phyloP scores from a whole-genome alignment of 2,329 filamentous ascomycete genomes.

The Claviceps digitariae region DNA sequence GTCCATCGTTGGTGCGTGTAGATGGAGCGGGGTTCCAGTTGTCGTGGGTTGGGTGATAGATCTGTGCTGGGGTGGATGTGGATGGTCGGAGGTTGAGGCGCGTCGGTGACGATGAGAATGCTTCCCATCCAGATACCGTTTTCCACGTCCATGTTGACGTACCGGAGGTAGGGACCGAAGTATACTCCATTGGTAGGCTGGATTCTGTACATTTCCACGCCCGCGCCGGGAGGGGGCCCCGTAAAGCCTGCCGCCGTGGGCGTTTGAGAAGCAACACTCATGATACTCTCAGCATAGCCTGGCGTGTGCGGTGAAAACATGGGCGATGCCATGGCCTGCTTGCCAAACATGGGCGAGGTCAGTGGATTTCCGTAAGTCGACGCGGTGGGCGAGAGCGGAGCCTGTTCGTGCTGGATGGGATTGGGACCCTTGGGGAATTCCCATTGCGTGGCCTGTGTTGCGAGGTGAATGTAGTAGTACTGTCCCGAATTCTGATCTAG shows the following conservation, averaged over 20 bases:
- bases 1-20: slow-evolving; percentile 86
- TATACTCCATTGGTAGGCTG: slow-evolving; percentile 93
- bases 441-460: slow-evolving; percentile 94
- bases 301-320: slow-evolving; percentile 73
- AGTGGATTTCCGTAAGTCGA: slow-evolving; percentile 66
- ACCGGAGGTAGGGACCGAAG: slow-evolving; percentile 90
- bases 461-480: slow-evolving; percentile 97
- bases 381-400: slow-evolving; percentile 69
- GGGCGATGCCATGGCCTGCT: slow-evolving; percentile 53
- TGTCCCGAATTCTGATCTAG: slow-evolving; percentile 91
- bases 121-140: slow-evolving; percentile 84
- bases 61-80: slow-evolving; percentile 87
- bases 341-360: slow-evolving; percentile 52
- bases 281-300: slow-evolving; percentile 73
- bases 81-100: slow-evolving; percentile 84
- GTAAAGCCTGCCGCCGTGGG: slow-evolving; percentile 73
- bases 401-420: slow-evolving; percentile 68
- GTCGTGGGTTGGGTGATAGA: slow-evolving; percentile 81
- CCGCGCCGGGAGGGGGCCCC: slow-evolving; percentile 75
- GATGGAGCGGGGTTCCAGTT: slow-evolving; percentile 70
- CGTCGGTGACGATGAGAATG: slow-evolving; percentile 84
- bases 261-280: slow-evolving; percentile 63
- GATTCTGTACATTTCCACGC: slow-evolving; percentile 89
- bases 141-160: slow-evolving; percentile 95
- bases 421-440: slow-evolving; percentile 96